Evolutionary conservation across 2,329 filamentous ascomycete genomes (phyloP).

Genomic region (Aspergillus sp.): DNA sequence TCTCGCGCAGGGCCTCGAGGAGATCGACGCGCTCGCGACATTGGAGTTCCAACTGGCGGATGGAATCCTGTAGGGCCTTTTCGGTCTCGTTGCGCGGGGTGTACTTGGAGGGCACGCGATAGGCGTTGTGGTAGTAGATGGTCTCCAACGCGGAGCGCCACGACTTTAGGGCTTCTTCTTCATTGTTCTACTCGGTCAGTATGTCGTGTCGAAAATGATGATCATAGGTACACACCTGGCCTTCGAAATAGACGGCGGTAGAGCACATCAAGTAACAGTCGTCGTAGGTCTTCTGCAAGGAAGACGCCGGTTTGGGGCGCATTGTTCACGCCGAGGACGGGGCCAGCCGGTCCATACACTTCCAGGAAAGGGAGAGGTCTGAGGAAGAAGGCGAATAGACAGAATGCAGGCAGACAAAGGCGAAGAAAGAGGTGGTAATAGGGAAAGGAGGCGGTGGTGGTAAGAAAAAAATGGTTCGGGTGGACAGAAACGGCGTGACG

Average conservation of each 20-base stretch:
- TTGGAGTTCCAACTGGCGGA: slow-evolving; percentile 80
- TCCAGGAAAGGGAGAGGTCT: slow-evolving; percentile 4
- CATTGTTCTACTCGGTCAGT: slow-evolving; percentile 66
- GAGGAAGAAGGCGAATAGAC: slow-evolving; percentile 8
- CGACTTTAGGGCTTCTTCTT: slow-evolving; percentile 82
- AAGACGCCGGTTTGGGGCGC: slow-evolving; percentile 61
- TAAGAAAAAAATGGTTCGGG: background rate
- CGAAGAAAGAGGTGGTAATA: background rate
- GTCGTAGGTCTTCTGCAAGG: slow-evolving; percentile 95
- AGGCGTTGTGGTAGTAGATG: slow-evolving; percentile 82
- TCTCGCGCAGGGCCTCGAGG: slow-evolving; percentile 73
- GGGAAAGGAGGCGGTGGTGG: background rate
- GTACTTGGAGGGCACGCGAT: slow-evolving; percentile 67
- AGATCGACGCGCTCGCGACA: slow-evolving; percentile 92
- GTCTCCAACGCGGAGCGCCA: slow-evolving; percentile 87
- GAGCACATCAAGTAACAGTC: slow-evolving; percentile 94
- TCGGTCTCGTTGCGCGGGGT: slow-evolving; percentile 77
- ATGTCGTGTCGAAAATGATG: background rate
- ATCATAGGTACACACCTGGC: slow-evolving; percentile 60
- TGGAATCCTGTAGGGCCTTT: slow-evolving; percentile 73
- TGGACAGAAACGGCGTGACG: slow-evolving; percentile 2
- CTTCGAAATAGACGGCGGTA: slow-evolving; percentile 93
- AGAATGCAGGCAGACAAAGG: background rate
- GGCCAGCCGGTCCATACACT: background rate
- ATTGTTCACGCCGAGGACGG: slow-evolving; percentile 38